Conservation (phyloP, 163 green algal genomes). For the Chlamydomonas reinhardtii region DNA sequence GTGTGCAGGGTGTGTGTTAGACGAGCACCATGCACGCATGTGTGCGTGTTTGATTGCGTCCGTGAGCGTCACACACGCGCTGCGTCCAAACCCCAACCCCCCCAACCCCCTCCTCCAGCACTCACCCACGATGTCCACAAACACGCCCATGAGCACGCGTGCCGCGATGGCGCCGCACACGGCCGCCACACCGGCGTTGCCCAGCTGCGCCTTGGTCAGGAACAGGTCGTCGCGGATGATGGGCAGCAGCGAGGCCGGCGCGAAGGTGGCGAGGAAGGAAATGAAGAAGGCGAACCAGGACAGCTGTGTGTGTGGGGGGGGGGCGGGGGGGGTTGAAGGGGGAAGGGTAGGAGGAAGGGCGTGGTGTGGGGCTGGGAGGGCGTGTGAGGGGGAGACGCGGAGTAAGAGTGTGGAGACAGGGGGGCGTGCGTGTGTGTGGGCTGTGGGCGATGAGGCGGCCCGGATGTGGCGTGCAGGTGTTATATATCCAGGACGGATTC, state of each 20-base stretch:
- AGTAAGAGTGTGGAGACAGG: no score
- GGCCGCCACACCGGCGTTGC: constrained; percentile 61
- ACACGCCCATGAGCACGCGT: constrained; percentile 85
- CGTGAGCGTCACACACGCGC: no score
- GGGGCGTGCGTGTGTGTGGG: no score
- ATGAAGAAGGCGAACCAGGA: constrained; percentile 87
- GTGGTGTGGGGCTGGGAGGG: neutral
- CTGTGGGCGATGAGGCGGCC: no score
- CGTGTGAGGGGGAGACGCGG: no score
- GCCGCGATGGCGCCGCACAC: constrained; percentile 85
- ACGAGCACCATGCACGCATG: no score
- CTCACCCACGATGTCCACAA: constrained; percentile 82
- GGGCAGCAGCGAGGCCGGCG: constrained; percentile 81
- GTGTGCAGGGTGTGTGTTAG: no score
- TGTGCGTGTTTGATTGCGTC: no score
- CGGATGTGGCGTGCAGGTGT: neutral
- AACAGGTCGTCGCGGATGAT: constrained; percentile 88
- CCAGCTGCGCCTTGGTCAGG: constrained; percentile 60
- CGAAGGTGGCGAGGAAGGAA: constrained; percentile 87
- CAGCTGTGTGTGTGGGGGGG: constrained; percentile 63
- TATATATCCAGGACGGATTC: neutral
- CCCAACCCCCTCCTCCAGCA: no score
- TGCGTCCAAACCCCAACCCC: no score
- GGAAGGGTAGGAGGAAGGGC: no score
- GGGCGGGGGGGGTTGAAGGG: neutral